A percentile compares a stretch with the other conserved stretches of the same genome.
Evolutionary conservation across 768 basidiomycete genomes (phyloP).

Genomic region (Chalciporus pseudorubinellus): DNA sequence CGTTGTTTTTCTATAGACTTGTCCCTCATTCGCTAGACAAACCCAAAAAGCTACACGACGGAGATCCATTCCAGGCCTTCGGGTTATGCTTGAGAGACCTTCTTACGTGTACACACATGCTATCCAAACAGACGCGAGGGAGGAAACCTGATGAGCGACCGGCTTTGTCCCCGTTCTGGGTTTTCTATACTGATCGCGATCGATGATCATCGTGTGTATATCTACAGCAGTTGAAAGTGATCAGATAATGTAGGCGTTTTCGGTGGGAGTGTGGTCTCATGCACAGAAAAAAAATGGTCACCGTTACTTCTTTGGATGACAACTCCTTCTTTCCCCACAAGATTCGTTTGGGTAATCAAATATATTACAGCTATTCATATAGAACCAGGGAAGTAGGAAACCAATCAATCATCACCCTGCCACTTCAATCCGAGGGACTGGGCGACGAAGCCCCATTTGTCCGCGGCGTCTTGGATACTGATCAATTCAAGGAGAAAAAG

Average conservation of each 20-base stretch:
- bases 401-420: slow-evolving; percentile 21
- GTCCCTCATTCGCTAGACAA: too few relatives aligned
- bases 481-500: slow-evolving; percentile 5
- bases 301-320: too few relatives aligned
- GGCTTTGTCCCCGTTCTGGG: not conserved
- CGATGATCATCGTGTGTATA: not conserved
- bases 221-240: not conserved
- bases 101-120: not conserved
- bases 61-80: not conserved
- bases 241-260: not conserved
- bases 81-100: slow-evolving; percentile 2
- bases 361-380: too few relatives aligned
- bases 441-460: slow-evolving; percentile 75
- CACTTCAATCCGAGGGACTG: slow-evolving; percentile 56
- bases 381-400: not conserved
- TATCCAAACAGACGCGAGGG: not conserved
- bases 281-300: too few relatives aligned
- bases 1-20: too few relatives aligned
- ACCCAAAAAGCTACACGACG: too few relatives aligned
- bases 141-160: not conserved
- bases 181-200: not conserved
- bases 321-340: too few relatives aligned
- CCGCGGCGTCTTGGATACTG: slow-evolving; percentile 74
- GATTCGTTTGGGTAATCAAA: too few relatives aligned
- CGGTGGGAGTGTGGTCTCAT: too few relatives aligned